These are phyloP conservation scores for Clonostachys rosea DNA, from an alignment of 2,329 filamentous ascomycete species.

Conservation along the genomic window DNA sequence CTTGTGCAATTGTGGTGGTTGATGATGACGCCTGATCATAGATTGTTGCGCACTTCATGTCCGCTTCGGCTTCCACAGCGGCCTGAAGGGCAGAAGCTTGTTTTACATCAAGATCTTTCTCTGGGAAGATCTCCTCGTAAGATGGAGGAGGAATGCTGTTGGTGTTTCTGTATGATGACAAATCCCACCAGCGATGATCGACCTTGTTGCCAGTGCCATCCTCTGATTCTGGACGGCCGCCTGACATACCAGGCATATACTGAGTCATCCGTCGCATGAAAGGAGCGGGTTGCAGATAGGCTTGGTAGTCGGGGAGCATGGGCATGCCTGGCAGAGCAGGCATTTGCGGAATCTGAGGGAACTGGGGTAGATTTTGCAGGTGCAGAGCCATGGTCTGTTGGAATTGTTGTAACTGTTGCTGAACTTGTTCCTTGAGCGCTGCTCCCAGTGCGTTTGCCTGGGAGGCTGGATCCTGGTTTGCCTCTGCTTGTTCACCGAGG, in stretches of 20 bases:
- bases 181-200: slow-evolving; percentile 63
- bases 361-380: slow-evolving; percentile 51
- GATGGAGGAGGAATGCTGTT: slow-evolving; percentile 59
- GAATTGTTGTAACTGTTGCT: slow-evolving; percentile 70
- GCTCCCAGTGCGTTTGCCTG: slow-evolving; percentile 59
- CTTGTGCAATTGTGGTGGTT: slow-evolving; percentile 14
- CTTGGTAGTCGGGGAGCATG: slow-evolving; percentile 67
- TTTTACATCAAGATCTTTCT: slow-evolving; percentile 47
- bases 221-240: slow-evolving; percentile 42
- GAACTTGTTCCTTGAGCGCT: slow-evolving; percentile 69
- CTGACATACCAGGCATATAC: slow-evolving; percentile 62
- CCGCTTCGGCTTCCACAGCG: slow-evolving; percentile 52
- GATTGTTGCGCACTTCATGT: slow-evolving; percentile 48
- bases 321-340: slow-evolving; percentile 53
- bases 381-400: slow-evolving; percentile 66
- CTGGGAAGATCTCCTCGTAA: slow-evolving; percentile 75
- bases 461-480: not conserved
- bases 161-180: slow-evolving; percentile 49
- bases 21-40: slow-evolving; percentile 36
- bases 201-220: slow-evolving; percentile 31
- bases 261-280: slow-evolving; percentile 71
- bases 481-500: slow-evolving; percentile 22
- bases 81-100: slow-evolving; percentile 53
- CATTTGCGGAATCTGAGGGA: slow-evolving; percentile 60
- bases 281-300: slow-evolving; percentile 51